phyloP scores from a whole-genome alignment of 2,329 filamentous ascomycete genomes.

The Xylaria sp. region DNA sequence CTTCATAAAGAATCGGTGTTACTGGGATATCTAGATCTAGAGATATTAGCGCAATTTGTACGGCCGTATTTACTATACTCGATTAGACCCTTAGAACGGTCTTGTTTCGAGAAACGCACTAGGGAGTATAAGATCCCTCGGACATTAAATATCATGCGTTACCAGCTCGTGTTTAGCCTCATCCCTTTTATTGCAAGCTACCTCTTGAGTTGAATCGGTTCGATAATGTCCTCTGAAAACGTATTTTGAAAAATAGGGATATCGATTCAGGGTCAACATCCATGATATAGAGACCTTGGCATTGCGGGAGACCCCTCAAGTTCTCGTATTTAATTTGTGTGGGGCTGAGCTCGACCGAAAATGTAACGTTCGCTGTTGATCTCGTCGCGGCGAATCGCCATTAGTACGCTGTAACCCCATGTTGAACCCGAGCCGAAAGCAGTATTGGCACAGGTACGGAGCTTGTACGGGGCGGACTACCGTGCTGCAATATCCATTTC shows the following conservation, averaged over 20 bases:
- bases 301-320: constrained; percentile 19
- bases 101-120: constrained; percentile 1
- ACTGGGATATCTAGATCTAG: background rate
- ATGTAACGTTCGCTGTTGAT: constrained; percentile 17
- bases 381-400: constrained; percentile 13
- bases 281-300: constrained; percentile 1
- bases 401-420: constrained; percentile 21
- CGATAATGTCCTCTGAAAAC: background rate
- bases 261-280: constrained; percentile 5
- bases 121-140: background rate
- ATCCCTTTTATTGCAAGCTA: background rate
- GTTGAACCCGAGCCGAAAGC: constrained; percentile 17
- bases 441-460: constrained; percentile 30
- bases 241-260: background rate
- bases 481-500: constrained; percentile 28
- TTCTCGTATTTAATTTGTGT: constrained; percentile 28
- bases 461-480: constrained; percentile 35
- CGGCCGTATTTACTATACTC: constrained; percentile 3
- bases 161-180: background rate
- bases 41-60: constrained; percentile 8
- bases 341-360: constrained; percentile 25
- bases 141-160: background rate
- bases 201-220: background rate
- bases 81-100: background rate
- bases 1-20: background rate